Evolutionary conservation across 1,139 yeast species (phyloP).

Genomic region (Debaryomyces fabryi): DNA sequence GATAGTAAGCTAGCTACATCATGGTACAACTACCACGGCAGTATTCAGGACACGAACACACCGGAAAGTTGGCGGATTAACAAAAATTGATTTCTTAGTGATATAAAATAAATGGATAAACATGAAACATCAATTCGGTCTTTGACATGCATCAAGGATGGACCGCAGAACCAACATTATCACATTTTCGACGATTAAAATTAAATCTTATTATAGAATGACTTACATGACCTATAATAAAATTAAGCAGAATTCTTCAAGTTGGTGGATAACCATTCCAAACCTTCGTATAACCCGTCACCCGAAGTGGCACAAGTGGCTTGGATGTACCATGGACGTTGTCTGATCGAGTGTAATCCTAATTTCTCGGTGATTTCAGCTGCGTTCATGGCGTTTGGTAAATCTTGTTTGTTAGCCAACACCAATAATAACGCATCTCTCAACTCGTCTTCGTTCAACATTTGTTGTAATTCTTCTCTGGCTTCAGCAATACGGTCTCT

Average conservation of each 20-base stretch:
- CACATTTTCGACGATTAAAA: background rate
- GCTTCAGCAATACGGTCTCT: slow-evolving; percentile 50
- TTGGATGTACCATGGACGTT: slow-evolving; percentile 48
- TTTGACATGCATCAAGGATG: background rate
- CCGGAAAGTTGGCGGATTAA: slow-evolving; percentile 1
- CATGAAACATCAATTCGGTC: slow-evolving; percentile 2
- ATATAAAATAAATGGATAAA: slow-evolving; percentile 6
- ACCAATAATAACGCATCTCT: slow-evolving; percentile 46
- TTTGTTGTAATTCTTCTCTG: slow-evolving; percentile 47
- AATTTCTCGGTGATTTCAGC: slow-evolving; percentile 48
- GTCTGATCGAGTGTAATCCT: slow-evolving; percentile 46
- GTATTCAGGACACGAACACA: background rate
- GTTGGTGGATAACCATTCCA: slow-evolving; percentile 46
- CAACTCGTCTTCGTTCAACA: slow-evolving; percentile 47
- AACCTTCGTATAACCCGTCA: slow-evolving; percentile 47
- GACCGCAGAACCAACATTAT: background rate
- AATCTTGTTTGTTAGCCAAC: slow-evolving; percentile 47
- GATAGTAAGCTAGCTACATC: slow-evolving; percentile 7
- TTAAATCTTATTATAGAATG: background rate
- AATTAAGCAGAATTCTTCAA: slow-evolving; percentile 26
- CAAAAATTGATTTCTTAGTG: slow-evolving; percentile 8
- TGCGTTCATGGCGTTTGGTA: slow-evolving; percentile 49
- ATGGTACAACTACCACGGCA: background rate
- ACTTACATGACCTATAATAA: background rate
- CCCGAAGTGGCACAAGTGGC: slow-evolving; percentile 48